Percentiles rank a stretch among this genome's conserved stretches.
Conservation (phyloP, 441 rosid species). For the Corymbia calophylla region DNA sequence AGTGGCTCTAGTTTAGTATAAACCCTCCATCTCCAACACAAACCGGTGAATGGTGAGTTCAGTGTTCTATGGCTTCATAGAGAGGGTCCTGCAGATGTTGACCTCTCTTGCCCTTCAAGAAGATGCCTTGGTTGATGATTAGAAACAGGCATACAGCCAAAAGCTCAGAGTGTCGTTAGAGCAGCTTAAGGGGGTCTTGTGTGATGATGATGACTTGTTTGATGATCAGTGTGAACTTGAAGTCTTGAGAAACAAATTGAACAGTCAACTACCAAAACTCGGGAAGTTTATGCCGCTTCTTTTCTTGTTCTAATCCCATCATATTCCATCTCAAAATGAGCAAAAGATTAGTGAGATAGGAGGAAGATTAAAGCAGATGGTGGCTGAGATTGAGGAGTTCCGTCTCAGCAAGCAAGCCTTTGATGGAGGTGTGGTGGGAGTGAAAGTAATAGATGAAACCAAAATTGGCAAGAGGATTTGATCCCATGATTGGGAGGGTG, state of each 20-base stretch:
- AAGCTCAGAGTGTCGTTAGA: neutral
- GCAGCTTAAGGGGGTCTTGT: neutral
- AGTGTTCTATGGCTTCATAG: neutral
- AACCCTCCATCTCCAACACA: neutral
- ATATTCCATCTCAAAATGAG: neutral
- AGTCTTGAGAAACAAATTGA: neutral
- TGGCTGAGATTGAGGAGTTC: neutral
- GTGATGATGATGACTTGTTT: neutral
- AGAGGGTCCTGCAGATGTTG: neutral
- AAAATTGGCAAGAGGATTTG: neutral
- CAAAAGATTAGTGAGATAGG: neutral
- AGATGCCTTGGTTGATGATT: neutral
- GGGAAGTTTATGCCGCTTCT: rapidly evolving
- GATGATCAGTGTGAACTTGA: neutral
- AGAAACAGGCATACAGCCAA: neutral
- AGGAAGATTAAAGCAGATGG: neutral
- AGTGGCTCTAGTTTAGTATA: neutral
- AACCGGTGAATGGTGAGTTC: neutral
- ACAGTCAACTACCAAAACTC: neutral
- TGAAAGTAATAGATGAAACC: neutral
- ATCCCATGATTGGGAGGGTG: neutral
- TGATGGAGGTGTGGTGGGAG: neutral
- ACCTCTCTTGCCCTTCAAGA: neutral
- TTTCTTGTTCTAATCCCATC: neutral
- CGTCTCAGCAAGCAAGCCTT: neutral